These are phyloP conservation scores for Yamadazyma akitaensis DNA, from an alignment of 805 yeast genomes.

Conservation along the genomic window DNA sequence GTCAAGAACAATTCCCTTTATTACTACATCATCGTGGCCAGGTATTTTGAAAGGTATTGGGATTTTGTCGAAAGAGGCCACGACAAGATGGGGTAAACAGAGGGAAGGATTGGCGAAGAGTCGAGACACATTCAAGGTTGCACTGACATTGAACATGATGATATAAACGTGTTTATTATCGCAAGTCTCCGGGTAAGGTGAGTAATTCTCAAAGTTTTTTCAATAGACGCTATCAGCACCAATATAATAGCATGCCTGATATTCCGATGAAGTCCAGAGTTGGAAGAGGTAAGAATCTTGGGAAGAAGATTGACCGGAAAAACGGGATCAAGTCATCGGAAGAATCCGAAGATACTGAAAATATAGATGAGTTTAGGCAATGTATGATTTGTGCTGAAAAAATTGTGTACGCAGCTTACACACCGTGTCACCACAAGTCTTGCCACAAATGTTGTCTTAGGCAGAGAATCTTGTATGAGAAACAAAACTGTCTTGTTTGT, in stretches of 20 bases:
- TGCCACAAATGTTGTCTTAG: slow-evolving; percentile 83
- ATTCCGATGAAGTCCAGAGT: slow-evolving; percentile 12
- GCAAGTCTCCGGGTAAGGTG: slow-evolving; percentile 4
- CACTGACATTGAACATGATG: slow-evolving; percentile 63
- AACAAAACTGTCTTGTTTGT: slow-evolving; percentile 77
- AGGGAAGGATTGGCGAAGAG: slow-evolving; percentile 62
- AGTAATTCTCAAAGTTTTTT: slow-evolving; percentile 1
- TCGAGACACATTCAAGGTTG: slow-evolving; percentile 64
- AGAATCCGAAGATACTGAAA: not conserved
- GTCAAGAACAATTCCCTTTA: slow-evolving; percentile 81
- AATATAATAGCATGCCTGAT: not conserved
- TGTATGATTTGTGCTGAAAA: slow-evolving; percentile 86
- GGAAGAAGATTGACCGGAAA: not conserved
- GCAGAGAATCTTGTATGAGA: slow-evolving; percentile 75
- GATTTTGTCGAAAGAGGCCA: slow-evolving; percentile 56
- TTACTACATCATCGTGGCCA: slow-evolving; percentile 25
- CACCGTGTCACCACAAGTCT: slow-evolving; percentile 81
- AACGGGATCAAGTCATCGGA: not conserved
- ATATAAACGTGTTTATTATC: not conserved
- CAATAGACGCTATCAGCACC: not conserved
- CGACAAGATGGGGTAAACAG: slow-evolving; percentile 60
- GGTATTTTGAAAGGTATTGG: slow-evolving; percentile 50
- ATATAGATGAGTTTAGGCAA: slow-evolving; percentile 34
- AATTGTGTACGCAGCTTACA: slow-evolving; percentile 59
- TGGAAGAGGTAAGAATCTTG: not conserved